A percentile compares a stretch with the other conserved stretches of the same genome.
These are phyloP conservation scores for Coelastrella sp. DNA, from an alignment of 139 green algal species.

Conservation along the genomic window DNA sequence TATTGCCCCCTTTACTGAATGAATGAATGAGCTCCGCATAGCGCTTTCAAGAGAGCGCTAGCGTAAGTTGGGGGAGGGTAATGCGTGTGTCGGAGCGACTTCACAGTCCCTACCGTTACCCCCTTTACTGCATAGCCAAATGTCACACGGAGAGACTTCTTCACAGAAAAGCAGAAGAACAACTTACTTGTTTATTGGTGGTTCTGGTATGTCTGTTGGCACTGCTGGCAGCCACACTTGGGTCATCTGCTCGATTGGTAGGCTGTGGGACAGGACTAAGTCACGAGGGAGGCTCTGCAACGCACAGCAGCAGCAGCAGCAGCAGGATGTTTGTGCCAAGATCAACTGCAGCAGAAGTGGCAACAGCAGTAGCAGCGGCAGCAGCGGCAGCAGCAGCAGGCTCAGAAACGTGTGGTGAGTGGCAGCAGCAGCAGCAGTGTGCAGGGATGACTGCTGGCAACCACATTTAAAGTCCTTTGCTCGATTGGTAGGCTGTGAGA, in stretches of 20 bases:
- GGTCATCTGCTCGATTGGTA: neutral
- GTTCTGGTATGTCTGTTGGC: slow-evolving; percentile 8
- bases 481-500: neutral
- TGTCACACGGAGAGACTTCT: neutral
- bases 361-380: neutral
- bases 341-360: neutral
- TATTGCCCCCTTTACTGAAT: too few species aligned
- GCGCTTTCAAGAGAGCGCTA: too few species aligned
- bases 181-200: slow-evolving; percentile 25
- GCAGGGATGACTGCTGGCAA: slow-evolving; percentile 30
- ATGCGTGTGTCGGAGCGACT: too few species aligned
- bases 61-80: too few species aligned
- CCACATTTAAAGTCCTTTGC: slow-evolving; percentile 7
- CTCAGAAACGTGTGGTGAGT: neutral
- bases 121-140: too few species aligned
- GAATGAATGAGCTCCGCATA: too few species aligned
- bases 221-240: slow-evolving; percentile 26
- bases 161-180: neutral
- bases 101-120: too few species aligned
- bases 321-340: too few species aligned
- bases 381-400: neutral
- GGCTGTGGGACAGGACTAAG: neutral
- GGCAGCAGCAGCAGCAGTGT: neutral
- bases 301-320: neutral
- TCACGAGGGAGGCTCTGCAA: neutral